These are phyloP conservation scores for Pelargonium myrrhifolium DNA, from an alignment of 441 rosid genomes.

Conservation along the genomic window DNA sequence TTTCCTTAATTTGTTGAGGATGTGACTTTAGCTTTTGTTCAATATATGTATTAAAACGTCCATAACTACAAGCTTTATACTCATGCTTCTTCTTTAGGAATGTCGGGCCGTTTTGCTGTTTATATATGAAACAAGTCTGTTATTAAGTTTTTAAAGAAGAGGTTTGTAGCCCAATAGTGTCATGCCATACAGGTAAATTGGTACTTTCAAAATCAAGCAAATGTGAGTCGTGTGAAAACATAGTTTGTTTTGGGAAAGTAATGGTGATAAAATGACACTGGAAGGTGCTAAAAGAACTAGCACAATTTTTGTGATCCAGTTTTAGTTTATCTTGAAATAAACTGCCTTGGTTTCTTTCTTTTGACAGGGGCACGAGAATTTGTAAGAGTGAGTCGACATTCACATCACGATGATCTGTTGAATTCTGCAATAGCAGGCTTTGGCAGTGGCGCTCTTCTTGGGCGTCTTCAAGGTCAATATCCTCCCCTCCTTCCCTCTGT, in stretches of 20 bases:
- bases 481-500: background rate
- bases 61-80: background rate
- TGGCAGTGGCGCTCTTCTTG: slow-evolving; percentile 73
- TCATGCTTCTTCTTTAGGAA: background rate
- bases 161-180: background rate
- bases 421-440: slow-evolving; percentile 77
- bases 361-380: slow-evolving; percentile 71
- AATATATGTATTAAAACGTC: background rate
- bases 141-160: background rate
- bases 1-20: background rate
- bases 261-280: background rate
- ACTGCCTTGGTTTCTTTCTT: slow-evolving; percentile 17
- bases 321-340: slow-evolving; percentile 4
- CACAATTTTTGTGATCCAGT: background rate
- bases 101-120: background rate
- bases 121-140: background rate
- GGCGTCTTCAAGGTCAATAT: slow-evolving; percentile 70
- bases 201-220: background rate
- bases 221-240: background rate
- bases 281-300: slow-evolving; percentile 3
- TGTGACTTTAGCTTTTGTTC: background rate
- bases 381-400: slow-evolving; percentile 57
- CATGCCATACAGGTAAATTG: too few relatives aligned
- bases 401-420: slow-evolving; percentile 59
- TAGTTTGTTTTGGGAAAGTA: background rate